Evolutionary conservation across 306 rosid genomes (phyloP), one percentile per base, ranked within the genome.

Genomic region (Malus sylvestris): DNA sequence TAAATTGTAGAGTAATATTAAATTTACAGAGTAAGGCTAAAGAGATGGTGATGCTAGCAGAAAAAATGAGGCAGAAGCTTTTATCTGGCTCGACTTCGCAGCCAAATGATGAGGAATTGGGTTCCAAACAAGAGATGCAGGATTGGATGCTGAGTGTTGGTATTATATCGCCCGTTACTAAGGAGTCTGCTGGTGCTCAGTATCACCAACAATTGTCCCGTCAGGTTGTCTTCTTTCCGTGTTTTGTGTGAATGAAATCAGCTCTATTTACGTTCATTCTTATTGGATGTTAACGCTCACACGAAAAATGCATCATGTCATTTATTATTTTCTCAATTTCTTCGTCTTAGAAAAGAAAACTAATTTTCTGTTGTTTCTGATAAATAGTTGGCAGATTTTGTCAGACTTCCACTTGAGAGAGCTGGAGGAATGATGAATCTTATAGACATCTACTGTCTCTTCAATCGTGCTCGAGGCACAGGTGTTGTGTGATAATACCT

Each of bases 391-490:
- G 96, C 99, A 83, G 99, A 95, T 90, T 92, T 92, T 83, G 92
- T 92, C 52, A 88, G 85, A 81, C 65, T 86, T 88, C 99, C 99
- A 59, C 92, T 95, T 74, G 97, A 95, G 84, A 88, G 86, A 75
- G 85, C 96, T 63, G 99, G 99, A 51, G 99, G 97, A 74, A 88
- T 95, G 84, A 89, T 95, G 80, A 95, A 90, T 86, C 93, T 95
- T 59, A 89, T 95, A 70, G 97, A 95, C 80, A 79, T 92, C 65
- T 95, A 95, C 55, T 95, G 99, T 84, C 86, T 92, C 68, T 92
- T 95, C 92, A 95, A 92, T 81, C 97, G 97, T 32, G 99, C 99
- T 72, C 89, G 99, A 67, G 99, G 99, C 67, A 95, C 99, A 95
- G 99, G 97, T 95, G 59, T 55, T 79, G 40, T 67, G 76, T 73